Evolutionary conservation across 371 early-diverging fungal species (phyloP), one percentile per base, ranked within the genome.

Genomic region (Mucor lusitanicus): DNA sequence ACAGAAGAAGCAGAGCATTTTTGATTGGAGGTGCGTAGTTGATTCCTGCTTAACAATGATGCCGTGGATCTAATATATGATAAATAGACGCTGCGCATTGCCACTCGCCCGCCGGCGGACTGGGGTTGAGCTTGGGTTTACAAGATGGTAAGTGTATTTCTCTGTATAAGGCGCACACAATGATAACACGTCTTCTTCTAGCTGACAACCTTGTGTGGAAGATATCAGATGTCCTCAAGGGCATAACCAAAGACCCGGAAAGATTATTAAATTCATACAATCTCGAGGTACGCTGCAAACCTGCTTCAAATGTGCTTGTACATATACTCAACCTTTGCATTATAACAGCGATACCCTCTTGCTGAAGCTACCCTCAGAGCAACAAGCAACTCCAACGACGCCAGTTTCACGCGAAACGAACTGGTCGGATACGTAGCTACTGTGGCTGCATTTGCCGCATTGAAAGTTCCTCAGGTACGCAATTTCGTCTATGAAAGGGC

Each of bases 151-250:
- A 57, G 48, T 54, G 4, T 35, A 44, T 19, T n/a, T 37, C 37
- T 13, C 4, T 13, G 13, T 7, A 35, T 5, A 11, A 37, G 13
- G 13, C 4, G 37, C 37, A 37, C 37, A 30, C 30, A 13, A 8
- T 13, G 13, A 11, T 13, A 11, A 37, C 37, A 37, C 15, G 25
- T 12, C 59, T 3, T 19, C n/a, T 30, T 44, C 30, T 74, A 82
- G 80, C 77, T n/a, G 63, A 75, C 17, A 79, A 82, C 27, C 69
- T 82, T 48, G 79, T 73, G 23, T 82, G 82, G 82, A 82, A 82
- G 28, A 37, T 82, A n/a, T 79, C 82, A 1, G 50, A 70, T 21
- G 82, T 77, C 1, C 54, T 82, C 12, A 73, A 71, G 0, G 71
- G 69, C 1, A 19, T 59, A 9, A 54, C 73, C 7, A 32, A 57